Conservation (phyloP, 2,329 filamentous ascomycete genomes). For the Fusarium newnesense region DNA sequence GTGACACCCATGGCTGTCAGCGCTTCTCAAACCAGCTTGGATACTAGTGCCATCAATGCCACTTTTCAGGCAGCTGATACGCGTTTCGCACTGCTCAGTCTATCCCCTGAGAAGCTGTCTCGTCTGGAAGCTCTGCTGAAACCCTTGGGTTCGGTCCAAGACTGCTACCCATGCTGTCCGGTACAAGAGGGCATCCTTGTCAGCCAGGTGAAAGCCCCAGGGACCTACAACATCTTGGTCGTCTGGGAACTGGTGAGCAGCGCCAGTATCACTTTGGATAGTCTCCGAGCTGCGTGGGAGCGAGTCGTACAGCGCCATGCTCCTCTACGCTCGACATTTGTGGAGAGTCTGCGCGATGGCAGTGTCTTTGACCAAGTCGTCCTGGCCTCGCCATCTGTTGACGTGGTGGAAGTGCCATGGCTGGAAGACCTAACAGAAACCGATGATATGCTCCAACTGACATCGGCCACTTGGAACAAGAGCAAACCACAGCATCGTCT, state of each 20-base stretch:
- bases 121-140: neutral
- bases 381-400: neutral
- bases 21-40: neutral
- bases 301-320: conserved; percentile 9
- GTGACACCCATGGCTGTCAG: neutral
- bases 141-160: neutral
- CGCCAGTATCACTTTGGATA: neutral
- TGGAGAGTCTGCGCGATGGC: conserved; percentile 1
- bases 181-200: conserved; percentile 20
- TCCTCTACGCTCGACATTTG: conserved; percentile 1
- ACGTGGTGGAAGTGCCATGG: neutral
- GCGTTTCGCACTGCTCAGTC: neutral
- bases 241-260: neutral
- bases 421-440: neutral
- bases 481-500: conserved; percentile 2
- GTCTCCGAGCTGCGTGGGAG: conserved; percentile 2
- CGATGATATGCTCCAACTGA: neutral
- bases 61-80: neutral
- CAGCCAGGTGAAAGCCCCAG: conserved; percentile 9
- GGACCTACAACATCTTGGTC: conserved; percentile 9
- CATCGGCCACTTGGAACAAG: neutral
- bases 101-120: neutral
- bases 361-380: conserved; percentile 5
- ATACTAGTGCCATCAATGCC: neutral
- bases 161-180: conserved; percentile 14